These are phyloP conservation scores for Mycena alexandri DNA, from an alignment of 768 basidiomycete species.

Conservation along the genomic window DNA sequence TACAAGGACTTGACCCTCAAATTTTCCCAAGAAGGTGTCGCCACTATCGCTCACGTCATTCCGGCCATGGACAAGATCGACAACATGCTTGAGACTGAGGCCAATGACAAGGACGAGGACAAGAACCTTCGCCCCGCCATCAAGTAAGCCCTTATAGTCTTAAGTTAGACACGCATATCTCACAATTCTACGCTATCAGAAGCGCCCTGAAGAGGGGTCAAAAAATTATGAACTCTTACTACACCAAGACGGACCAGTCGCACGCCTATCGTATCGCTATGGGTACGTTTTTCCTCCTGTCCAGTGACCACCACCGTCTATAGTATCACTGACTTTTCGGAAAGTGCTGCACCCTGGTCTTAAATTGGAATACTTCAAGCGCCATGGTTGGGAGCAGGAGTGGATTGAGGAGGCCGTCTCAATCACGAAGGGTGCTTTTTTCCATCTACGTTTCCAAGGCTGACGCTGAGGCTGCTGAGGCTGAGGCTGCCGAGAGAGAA, in stretches of 20 bases:
- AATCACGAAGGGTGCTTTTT: background rate
- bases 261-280: conserved; percentile 41
- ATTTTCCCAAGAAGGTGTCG: conserved; percentile 14
- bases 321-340: background rate
- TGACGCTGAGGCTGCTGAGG: no score
- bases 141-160: background rate
- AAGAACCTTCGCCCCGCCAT: no score
- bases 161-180: background rate
- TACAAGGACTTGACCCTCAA: background rate
- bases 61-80: conserved; percentile 40
- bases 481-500: no score
- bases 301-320: background rate
- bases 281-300: conserved; percentile 30
- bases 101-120: background rate
- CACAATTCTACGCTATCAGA: conserved; percentile 16
- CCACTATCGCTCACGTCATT: conserved; percentile 36
- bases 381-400: background rate
- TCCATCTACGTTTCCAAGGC: no score
- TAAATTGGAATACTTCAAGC: conserved; percentile 38
- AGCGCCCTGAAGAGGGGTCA: conserved; percentile 17
- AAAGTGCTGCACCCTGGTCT: conserved; percentile 39
- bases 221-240: conserved; percentile 40
- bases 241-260: conserved; percentile 35
- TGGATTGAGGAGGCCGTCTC: background rate
- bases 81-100: conserved; percentile 10